Evolutionary conservation across 495 filamentous ascomycete species (phyloP).

Genomic region (Gamarada debralockiae): DNA sequence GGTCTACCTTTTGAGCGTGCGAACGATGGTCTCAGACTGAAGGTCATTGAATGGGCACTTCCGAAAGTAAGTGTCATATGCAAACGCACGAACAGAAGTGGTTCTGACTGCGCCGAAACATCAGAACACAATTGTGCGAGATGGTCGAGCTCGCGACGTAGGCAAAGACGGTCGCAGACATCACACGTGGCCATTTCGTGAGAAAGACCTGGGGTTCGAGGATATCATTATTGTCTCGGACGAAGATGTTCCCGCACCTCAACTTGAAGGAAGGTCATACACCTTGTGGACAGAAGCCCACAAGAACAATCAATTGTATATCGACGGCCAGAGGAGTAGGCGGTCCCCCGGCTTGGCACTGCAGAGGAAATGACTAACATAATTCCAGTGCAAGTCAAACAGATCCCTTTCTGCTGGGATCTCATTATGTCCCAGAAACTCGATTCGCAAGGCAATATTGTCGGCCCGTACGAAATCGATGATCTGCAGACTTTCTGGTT

Average conservation of each 20-base stretch:
- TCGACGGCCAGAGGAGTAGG: constrained; percentile 1
- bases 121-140: neutral
- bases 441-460: neutral
- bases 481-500: too few relatives aligned
- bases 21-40: neutral
- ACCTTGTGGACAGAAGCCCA: constrained; percentile 12
- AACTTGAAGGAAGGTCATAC: constrained; percentile 5
- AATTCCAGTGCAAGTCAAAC: constrained; percentile 1
- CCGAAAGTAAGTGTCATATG: constrained; percentile 4
- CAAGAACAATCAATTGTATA: constrained; percentile 1
- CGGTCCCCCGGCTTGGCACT: neutral
- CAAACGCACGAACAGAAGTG: too few relatives aligned
- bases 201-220: constrained; percentile 4
- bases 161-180: constrained; percentile 1
- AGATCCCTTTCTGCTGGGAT: constrained; percentile 6
- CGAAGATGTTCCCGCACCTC: constrained; percentile 1
- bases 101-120: neutral
- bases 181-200: neutral
- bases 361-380: too few relatives aligned
- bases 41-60: constrained; percentile 11
- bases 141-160: neutral
- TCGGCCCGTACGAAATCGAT: neutral
- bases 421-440: constrained; percentile 10
- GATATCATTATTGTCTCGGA: constrained; percentile 14
- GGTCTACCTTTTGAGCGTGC: neutral